A percentile compares a stretch with the other conserved stretches of the same genome.
These are phyloP conservation scores for Physcia stellaris DNA, from an alignment of 495 filamentous ascomycete species.

Conservation along the genomic window DNA sequence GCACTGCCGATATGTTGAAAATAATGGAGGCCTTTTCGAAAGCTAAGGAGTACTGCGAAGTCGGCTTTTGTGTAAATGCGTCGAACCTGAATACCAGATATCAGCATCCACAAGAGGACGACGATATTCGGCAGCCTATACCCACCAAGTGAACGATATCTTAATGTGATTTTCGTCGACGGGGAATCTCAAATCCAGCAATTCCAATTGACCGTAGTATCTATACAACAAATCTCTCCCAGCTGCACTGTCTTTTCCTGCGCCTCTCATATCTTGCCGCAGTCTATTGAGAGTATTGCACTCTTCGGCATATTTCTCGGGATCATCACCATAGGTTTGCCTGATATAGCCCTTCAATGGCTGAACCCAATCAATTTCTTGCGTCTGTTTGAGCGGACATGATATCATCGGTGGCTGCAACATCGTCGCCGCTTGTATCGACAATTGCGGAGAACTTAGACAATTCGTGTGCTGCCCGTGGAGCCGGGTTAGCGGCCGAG, in stretches of 20 bases:
- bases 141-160: conserved; percentile 94
- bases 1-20: conserved; percentile 96
- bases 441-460: too few species aligned
- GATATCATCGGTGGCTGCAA: conserved; percentile 83
- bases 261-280: conserved; percentile 96
- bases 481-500: too few species aligned
- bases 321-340: conserved; percentile 88
- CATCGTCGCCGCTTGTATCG: conserved; percentile 32
- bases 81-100: conserved; percentile 58
- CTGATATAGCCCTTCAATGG: conserved; percentile 91
- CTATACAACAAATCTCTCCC: conserved; percentile 89
- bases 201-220: conserved; percentile 94
- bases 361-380: conserved; percentile 95
- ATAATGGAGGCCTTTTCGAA: conserved; percentile 99
- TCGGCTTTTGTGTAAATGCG: conserved; percentile 93
- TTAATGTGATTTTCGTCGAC: conserved; percentile 98
- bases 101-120: not conserved
- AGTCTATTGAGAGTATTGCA: conserved; percentile 92
- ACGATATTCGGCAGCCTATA: not conserved
- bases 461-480: too few species aligned
- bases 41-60: conserved; percentile 87
- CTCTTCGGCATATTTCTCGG: conserved; percentile 86
- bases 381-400: conserved; percentile 90
- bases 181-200: conserved; percentile 87
- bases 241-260: conserved; percentile 90